Conservation (phyloP, 805 yeast genomes). For the Candida yuanshanica region DNA sequence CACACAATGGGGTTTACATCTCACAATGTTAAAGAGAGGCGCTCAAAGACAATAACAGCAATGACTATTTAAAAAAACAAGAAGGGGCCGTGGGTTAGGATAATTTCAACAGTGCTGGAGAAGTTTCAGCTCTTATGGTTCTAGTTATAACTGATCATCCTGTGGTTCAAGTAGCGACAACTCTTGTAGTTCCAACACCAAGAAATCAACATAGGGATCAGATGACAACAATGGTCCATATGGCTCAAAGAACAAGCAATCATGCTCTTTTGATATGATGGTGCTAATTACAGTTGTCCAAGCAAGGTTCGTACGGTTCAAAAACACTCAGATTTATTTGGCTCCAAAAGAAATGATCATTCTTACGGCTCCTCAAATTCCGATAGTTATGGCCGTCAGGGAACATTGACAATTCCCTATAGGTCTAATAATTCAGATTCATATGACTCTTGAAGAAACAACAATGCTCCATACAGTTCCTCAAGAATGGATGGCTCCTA, state of each 20-base stretch:
- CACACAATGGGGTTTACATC: conserved; percentile 37
- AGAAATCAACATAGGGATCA: conserved; percentile 17
- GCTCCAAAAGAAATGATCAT: conserved; percentile 11
- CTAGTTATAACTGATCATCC: conserved; percentile 19
- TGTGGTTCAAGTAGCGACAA: conserved; percentile 25
- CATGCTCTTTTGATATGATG: conserved; percentile 9
- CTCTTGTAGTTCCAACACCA: neutral
- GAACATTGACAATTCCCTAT: conserved; percentile 20
- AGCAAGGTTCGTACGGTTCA: conserved; percentile 12
- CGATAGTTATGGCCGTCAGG: conserved; percentile 20
- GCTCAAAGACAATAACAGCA: conserved; percentile 15
- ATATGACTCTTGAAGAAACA: conserved; percentile 17
- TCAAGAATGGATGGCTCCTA: conserved; percentile 11
- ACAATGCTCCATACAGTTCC: conserved; percentile 5
- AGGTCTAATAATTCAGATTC: conserved; percentile 22
- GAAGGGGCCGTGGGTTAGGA: conserved; percentile 24
- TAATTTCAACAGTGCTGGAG: conserved; percentile 22
- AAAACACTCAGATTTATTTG: conserved; percentile 18
- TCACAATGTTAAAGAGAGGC: conserved; percentile 34
- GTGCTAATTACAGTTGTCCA: conserved; percentile 2
- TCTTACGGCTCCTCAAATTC: conserved; percentile 9
- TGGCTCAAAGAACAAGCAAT: conserved; percentile 22
- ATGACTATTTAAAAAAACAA: conserved; percentile 20
- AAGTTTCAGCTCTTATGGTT: conserved; percentile 23
- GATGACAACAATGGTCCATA: conserved; percentile 3